A percentile compares a stretch with the other conserved stretches of the same genome.
These are phyloP conservation scores for Pseudisothecium myosuroides DNA, from an alignment of 225 moss, liverwort and hornwort genomes.

Conservation along the genomic window DNA sequence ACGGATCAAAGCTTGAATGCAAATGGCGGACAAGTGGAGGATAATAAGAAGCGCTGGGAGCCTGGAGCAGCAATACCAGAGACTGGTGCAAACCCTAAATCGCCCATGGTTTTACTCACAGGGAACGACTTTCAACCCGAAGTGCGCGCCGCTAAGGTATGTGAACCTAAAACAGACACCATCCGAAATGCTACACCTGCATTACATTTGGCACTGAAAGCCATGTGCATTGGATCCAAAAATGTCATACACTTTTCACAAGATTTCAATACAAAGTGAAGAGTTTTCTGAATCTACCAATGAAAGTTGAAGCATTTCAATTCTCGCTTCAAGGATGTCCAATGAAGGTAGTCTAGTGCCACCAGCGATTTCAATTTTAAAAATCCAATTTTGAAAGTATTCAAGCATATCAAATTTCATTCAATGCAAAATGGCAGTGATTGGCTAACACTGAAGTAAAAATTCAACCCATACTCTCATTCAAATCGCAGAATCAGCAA, in stretches of 20 bases:
- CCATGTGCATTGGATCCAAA: not conserved
- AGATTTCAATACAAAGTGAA: not conserved
- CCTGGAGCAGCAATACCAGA: not conserved
- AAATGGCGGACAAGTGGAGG: not conserved
- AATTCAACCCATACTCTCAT: not conserved
- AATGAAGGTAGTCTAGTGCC: not conserved
- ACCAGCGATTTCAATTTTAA: not conserved
- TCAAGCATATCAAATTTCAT: not conserved
- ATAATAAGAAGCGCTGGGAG: not conserved
- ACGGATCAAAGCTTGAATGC: not conserved
- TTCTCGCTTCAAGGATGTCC: not conserved
- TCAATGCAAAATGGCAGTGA: not conserved
- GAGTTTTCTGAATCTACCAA: too few relatives aligned
- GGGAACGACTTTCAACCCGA: not conserved
- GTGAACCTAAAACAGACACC: not conserved
- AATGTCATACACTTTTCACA: not conserved
- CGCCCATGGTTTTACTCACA: not conserved
- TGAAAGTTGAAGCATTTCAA: not conserved
- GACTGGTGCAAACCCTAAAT: slow-evolving; percentile 4
- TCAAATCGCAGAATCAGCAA: not conserved
- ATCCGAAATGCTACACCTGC: not conserved
- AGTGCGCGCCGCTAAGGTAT: not conserved
- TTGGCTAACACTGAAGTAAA: not conserved
- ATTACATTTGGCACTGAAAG: not conserved
- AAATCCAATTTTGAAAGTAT: not conserved